A percentile compares a stretch with the other conserved stretches of the same genome.
Conservation (phyloP, 2,329 filamentous ascomycete genomes). For the Penicillium sp. region DNA sequence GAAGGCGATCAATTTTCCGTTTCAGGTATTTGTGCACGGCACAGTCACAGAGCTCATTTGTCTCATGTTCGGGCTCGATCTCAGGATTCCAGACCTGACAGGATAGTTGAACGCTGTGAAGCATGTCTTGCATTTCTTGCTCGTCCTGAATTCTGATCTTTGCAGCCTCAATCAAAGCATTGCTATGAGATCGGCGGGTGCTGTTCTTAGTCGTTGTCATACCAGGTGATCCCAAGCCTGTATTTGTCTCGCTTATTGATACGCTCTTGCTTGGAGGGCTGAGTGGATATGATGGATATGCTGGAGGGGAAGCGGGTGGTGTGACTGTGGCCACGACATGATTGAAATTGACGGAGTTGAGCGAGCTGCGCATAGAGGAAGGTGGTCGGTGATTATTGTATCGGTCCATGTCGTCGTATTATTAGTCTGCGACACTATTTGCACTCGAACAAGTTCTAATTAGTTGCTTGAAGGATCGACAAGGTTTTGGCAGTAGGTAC, state of each 20-base stretch:
- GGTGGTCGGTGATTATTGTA: not conserved
- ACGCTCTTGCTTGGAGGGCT: not conserved
- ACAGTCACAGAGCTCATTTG: conserved; percentile 41
- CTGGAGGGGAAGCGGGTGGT: not conserved
- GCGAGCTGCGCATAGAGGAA: not conserved
- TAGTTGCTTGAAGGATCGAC: not conserved
- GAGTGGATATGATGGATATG: not conserved
- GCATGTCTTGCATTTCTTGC: conserved; percentile 46
- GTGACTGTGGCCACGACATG: not conserved
- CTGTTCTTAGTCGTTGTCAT: not conserved
- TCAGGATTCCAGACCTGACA: conserved; percentile 48
- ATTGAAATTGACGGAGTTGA: not conserved
- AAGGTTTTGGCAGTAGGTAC: not conserved
- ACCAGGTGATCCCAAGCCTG: not conserved
- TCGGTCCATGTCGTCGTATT: not conserved
- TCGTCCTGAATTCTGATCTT: conserved; percentile 14
- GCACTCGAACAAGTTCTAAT: not conserved
- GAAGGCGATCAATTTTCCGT: conserved; percentile 38
- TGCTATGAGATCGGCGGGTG: not conserved
- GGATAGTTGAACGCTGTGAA: conserved; percentile 43
- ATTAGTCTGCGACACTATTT: not conserved
- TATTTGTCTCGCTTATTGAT: not conserved
- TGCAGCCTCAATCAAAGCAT: not conserved
- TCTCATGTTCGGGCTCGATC: conserved; percentile 50
- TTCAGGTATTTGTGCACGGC: conserved; percentile 42